phyloP scores from a whole-genome alignment of 306 rosid genomes.

The Argentina anserina region DNA sequence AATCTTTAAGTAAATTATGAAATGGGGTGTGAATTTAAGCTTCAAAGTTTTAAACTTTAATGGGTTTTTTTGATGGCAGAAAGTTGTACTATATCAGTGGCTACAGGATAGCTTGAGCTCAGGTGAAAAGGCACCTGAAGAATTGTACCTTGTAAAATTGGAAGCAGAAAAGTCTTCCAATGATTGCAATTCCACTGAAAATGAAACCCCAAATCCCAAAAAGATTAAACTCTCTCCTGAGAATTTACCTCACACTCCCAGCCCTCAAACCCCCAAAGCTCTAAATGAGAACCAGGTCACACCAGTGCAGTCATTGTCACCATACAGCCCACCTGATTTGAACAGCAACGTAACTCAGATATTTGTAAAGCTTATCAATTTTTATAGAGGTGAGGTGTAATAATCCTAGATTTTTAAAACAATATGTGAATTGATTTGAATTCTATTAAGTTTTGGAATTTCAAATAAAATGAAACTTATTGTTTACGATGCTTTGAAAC shows the following conservation, averaged over 20 bases:
- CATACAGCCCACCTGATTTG: constrained; percentile 75
- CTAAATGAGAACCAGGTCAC: constrained; percentile 30
- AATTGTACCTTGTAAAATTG: constrained; percentile 45
- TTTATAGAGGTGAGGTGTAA: constrained; percentile 91
- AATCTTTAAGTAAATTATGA: not conserved
- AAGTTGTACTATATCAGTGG: constrained; percentile 66
- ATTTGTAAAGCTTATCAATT: constrained; percentile 80
- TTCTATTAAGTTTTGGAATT: no score
- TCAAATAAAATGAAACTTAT: no score
- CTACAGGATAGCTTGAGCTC: constrained; percentile 77
- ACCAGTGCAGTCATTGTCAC: constrained; percentile 41
- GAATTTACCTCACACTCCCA: constrained; percentile 12
- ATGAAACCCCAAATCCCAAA: constrained; percentile 38
- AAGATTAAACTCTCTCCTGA: constrained; percentile 42
- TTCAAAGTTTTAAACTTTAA: not conserved
- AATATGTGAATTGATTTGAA: no score
- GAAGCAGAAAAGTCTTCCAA: constrained; percentile 34
- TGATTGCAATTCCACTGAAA: constrained; percentile 24
- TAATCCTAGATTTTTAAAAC: no score
- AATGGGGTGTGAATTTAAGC: not conserved
- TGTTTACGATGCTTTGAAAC: no score
- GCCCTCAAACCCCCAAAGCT: constrained; percentile 31
- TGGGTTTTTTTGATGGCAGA: constrained; percentile 40
- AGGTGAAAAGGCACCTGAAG: constrained; percentile 68
- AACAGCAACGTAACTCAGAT: constrained; percentile 76